A percentile compares a stretch with the other conserved stretches of the same genome.
phyloP scores from a whole-genome alignment of 768 basidiomycete genomes.

The Myochromella boudieri region DNA sequence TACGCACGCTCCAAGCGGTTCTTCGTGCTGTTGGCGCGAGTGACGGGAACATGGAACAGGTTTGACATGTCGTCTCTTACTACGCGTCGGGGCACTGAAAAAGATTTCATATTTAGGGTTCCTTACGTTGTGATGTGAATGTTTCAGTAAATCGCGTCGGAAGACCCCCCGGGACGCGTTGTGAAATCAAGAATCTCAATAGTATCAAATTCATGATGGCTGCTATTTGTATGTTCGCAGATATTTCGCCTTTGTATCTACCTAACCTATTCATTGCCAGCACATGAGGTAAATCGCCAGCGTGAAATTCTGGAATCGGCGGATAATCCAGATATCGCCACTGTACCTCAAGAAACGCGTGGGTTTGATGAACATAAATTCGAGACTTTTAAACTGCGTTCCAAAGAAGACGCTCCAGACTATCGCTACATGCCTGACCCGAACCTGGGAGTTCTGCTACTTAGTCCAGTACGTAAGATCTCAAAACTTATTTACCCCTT shows the following conservation, averaged over 20 bases:
- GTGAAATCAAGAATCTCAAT: conserved; percentile 97
- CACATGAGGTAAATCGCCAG: conserved; percentile 81
- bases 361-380: conserved; percentile 83
- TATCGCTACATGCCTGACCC: conserved; percentile 99
- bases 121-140: conserved; percentile 93
- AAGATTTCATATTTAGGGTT: conserved; percentile 59
- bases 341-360: conserved; percentile 82
- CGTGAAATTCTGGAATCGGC: conserved; percentile 48
- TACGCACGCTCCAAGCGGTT: conserved; percentile 76
- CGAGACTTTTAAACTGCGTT: conserved; percentile 79
- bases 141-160: conserved; percentile 81
- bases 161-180: conserved; percentile 71
- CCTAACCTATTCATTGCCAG: conserved; percentile 36
- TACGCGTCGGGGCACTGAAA: neutral
- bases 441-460: conserved; percentile 75
- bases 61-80: conserved; percentile 25
- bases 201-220: conserved; percentile 81
- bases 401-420: conserved; percentile 93
- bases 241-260: neutral
- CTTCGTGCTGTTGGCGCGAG: conserved; percentile 84
- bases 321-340: conserved; percentile 26
- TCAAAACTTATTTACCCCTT: neutral
- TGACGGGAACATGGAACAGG: conserved; percentile 97
- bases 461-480: conserved; percentile 44
- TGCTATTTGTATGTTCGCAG: conserved; percentile 68